These are phyloP conservation scores for Dioszegia hungarica DNA, from an alignment of 768 basidiomycete species.

Conservation along the genomic window DNA sequence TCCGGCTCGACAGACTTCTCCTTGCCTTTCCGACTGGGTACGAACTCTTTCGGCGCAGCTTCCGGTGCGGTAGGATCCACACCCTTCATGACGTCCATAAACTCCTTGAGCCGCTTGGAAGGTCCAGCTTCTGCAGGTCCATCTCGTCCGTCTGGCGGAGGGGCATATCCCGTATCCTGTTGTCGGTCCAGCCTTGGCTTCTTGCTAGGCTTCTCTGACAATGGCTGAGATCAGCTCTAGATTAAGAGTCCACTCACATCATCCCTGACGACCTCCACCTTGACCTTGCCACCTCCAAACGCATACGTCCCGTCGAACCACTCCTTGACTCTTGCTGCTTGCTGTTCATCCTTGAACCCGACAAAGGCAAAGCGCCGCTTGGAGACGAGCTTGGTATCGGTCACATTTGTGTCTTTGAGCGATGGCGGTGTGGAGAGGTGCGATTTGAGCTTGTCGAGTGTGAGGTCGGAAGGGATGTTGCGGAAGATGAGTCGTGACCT, in stretches of 20 bases:
- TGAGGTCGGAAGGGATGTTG: slow-evolving; percentile 38
- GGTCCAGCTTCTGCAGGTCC: slow-evolving; percentile 19
- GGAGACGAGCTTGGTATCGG: slow-evolving; percentile 76
- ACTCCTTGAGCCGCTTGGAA: slow-evolving; percentile 60
- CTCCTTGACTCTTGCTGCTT: slow-evolving; percentile 67
- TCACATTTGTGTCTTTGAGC: slow-evolving; percentile 53
- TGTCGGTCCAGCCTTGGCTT: neutral
- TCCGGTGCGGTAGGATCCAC: slow-evolving; percentile 17
- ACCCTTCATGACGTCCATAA: slow-evolving; percentile 67
- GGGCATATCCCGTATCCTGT: too few relatives aligned
- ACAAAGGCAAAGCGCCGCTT: slow-evolving; percentile 88
- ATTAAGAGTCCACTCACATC: slow-evolving; percentile 57
- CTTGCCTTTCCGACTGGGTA: slow-evolving; percentile 12
- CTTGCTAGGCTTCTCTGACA: slow-evolving; percentile 13
- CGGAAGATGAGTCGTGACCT: slow-evolving; percentile 48
- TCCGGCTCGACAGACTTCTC: slow-evolving; percentile 7
- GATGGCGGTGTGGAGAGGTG: slow-evolving; percentile 25
- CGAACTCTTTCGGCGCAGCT: slow-evolving; percentile 6
- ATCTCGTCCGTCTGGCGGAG: slow-evolving; percentile 1
- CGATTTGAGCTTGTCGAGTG: slow-evolving; percentile 21
- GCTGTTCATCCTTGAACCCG: slow-evolving; percentile 74
- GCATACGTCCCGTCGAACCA: slow-evolving; percentile 79
- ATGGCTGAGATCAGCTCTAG: slow-evolving; percentile 13
- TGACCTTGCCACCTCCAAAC: slow-evolving; percentile 71
- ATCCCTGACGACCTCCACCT: slow-evolving; percentile 60